A percentile compares a stretch with the other conserved stretches of the same genome.
Evolutionary conservation across 2,329 filamentous ascomycete species (phyloP).

Genomic region (Emergomyces orientalis): DNA sequence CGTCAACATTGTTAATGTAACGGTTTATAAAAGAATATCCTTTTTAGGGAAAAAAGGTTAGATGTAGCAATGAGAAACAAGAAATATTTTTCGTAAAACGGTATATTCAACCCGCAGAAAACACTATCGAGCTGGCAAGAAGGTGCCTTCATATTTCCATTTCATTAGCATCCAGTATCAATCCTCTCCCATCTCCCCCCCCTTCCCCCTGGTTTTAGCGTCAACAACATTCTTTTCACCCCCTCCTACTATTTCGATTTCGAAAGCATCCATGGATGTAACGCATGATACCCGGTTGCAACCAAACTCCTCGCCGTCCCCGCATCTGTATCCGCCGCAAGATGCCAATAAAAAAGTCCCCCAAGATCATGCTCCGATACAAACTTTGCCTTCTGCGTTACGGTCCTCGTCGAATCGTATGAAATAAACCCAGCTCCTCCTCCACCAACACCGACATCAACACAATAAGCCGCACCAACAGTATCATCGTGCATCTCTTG

Average conservation of each 20-base stretch:
- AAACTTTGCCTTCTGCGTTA: conserved; percentile 64
- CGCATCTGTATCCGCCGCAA: conserved; percentile 63
- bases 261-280: conserved; percentile 29
- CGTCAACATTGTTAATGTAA: neutral
- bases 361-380: conserved; percentile 62
- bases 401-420: conserved; percentile 70
- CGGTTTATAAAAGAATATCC: neutral
- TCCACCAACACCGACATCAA: conserved; percentile 26
- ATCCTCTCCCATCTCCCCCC: neutral
- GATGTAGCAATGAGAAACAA: neutral
- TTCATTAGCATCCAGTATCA: neutral
- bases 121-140: too few species aligned
- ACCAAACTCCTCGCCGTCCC: conserved; percentile 48
- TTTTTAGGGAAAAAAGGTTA: neutral
- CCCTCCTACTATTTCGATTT: neutral
- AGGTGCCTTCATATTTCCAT: neutral
- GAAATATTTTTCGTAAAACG: neutral
- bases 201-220: neutral
- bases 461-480: conserved; percentile 60
- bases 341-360: conserved; percentile 74
- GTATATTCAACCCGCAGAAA: too few species aligned
- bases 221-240: too few species aligned
- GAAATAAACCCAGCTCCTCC: conserved; percentile 61
- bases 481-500: conserved; percentile 60
- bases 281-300: conserved; percentile 48